A percentile compares a stretch with the other conserved stretches of the same genome.
These are phyloP conservation scores for Porphyrellus cyaneotinctus DNA, from an alignment of 768 basidiomycete species.

Conservation along the genomic window DNA sequence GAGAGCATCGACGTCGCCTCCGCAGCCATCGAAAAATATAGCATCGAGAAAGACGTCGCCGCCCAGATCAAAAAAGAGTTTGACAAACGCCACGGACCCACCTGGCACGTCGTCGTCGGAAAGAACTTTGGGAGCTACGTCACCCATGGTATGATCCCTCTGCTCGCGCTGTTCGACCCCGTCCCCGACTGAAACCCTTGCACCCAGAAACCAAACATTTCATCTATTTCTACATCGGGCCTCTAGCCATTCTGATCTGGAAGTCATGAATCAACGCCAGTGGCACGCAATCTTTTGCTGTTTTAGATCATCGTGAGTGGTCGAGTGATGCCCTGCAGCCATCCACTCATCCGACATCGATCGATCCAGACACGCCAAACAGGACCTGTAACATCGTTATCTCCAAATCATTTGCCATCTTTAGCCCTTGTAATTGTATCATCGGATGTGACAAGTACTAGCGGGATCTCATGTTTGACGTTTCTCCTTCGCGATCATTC, in stretches of 20 bases:
- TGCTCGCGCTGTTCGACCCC: neutral
- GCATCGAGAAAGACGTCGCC: constrained; percentile 97
- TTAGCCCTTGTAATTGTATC: constrained; percentile 27
- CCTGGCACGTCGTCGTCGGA: constrained; percentile 98
- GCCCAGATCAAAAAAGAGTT: constrained; percentile 98
- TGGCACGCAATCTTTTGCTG: constrained; percentile 7
- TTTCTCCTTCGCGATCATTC: neutral
- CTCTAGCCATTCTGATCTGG: constrained; percentile 92
- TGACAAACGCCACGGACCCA: constrained; percentile 86
- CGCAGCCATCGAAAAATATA: constrained; percentile 83
- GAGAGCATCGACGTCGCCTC: constrained; percentile 86
- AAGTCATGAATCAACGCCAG: constrained; percentile 58
- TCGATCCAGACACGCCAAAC: constrained; percentile 14
- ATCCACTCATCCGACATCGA: constrained; percentile 1
- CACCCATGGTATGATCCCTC: constrained; percentile 62
- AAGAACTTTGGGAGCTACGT: constrained; percentile 99
- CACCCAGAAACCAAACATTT: constrained; percentile 91
- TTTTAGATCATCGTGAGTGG: constrained; percentile 26
- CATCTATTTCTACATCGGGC: constrained; percentile 96
- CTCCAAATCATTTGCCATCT: constrained; percentile 14
- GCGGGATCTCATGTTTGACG: neutral
- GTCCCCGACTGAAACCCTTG: constrained; percentile 8
- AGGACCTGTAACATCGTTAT: constrained; percentile 24
- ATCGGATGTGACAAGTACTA: constrained; percentile 9
- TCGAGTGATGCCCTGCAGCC: neutral